phyloP scores from a whole-genome alignment of 2,329 filamentous ascomycete genomes.

The Phialophora macrospora region DNA sequence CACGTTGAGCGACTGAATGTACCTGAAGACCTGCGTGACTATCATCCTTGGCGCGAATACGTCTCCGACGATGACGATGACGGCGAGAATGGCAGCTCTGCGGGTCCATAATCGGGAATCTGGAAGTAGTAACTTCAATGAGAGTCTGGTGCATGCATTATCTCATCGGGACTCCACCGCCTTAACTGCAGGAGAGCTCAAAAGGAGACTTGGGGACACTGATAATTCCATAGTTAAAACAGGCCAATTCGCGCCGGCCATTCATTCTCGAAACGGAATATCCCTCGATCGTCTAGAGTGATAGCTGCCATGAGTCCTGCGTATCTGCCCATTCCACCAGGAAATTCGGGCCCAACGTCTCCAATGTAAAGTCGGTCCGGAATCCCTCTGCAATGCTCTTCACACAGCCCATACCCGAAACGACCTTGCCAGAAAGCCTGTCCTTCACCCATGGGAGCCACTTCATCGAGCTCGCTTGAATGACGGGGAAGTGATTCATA shows the following conservation, averaged over 20 bases:
- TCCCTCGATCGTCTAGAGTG: not conserved
- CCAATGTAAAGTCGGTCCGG: not conserved
- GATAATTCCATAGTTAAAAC: no score
- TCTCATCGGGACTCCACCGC: not conserved
- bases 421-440: constrained; percentile 13
- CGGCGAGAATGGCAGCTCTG: not conserved
- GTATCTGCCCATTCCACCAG: not conserved
- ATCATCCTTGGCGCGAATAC: not conserved
- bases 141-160: not conserved
- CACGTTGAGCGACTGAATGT: not conserved
- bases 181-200: no score
- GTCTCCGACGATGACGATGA: not conserved
- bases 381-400: not conserved
- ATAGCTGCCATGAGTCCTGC: not conserved
- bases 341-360: not conserved
- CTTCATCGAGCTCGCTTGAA: constrained; percentile 14
- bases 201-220: no score
- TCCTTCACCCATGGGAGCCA: constrained; percentile 20
- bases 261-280: not conserved
- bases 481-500: constrained; percentile 20
- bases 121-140: not conserved
- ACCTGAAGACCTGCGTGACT: not conserved
- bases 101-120: not conserved
- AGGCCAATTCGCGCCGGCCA: no score
- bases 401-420: not conserved